Base-by-base conservation (phyloP, 2,329 filamentous ascomycete genomes). In the Ilyonectria destructans region DNA sequence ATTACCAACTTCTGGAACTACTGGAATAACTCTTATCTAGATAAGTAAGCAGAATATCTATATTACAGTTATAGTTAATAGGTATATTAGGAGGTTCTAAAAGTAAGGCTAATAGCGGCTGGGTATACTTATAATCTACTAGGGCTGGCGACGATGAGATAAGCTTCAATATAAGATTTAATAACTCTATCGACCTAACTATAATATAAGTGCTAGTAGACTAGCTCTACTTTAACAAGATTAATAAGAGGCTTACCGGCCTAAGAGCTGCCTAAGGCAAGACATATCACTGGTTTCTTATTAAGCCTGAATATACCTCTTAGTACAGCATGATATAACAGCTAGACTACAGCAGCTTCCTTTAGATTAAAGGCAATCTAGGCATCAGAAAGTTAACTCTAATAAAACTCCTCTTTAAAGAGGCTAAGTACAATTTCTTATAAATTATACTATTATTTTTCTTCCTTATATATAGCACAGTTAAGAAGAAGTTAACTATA, bases 331-430 rank as follows among this genome's bases (percentile, higher is more conserved):
- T 6, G 6, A 8, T 4, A 7, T 5, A 15, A 6, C 12, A 29
- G 21, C 23, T 10, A 26, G 13, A 58, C 6, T 61, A 63, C 13
- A 23, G 43, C 2, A 82, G 83, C 5, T 79, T 86, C 31, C 67
- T 86, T 2, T 86, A 83, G 84, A 83, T 86, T 58, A 80, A 81
- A 58, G 85, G 84, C 7, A 84, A 85, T 23, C 79, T 82, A 2
- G 83, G 83, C 0, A 74, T 80, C 1, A 82, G 82, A 1, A 87
- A 87, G 63, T 87, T 81, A 0, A 84, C 82, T 0, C 58, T 85
- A 4, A 83, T 85, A 80, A 85, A 84, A 57, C 83, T 80, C 55
- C 71, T 74, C 1, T 64, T 73, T 31, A 23, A 13, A 15, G 10
- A 58, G 23, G 43, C 43, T 5, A 40, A 70, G 33, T 54, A 58